phyloP scores from a whole-genome alignment of 306 rosid species.

The Trifolium fragiferum region DNA sequence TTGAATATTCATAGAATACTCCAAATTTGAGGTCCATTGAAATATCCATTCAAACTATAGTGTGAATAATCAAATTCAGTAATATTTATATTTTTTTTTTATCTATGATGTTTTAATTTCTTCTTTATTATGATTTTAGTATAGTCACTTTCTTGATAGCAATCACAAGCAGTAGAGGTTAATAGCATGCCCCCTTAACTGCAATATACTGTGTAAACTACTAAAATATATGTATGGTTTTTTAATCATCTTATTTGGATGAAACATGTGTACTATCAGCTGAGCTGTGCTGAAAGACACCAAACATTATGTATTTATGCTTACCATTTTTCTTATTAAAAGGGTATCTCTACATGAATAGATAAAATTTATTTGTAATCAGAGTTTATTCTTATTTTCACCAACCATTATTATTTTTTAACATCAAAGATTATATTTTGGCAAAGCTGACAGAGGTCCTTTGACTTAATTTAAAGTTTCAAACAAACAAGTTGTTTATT shows the following conservation, averaged over 20 bases:
- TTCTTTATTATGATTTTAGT: neutral
- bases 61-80: neutral
- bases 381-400: neutral
- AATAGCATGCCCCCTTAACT: neutral
- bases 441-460: no score
- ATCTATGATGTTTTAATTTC: neutral
- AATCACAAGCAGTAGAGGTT: neutral
- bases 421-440: no score
- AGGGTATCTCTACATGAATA: neutral
- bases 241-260: neutral
- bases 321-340: no score
- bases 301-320: neutral
- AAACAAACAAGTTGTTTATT: no score
- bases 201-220: neutral
- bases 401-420: neutral
- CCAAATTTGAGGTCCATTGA: neutral
- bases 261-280: neutral
- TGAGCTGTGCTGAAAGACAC: neutral
- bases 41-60: neutral
- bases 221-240: neutral
- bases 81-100: neutral
- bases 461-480: no score
- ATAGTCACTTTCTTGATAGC: neutral
- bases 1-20: constrained; percentile 31
- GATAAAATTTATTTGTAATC: neutral